Evolutionary conservation across 1,284 basidiomycete species (phyloP).

Genomic region (Spongispora temasekensis): DNA sequence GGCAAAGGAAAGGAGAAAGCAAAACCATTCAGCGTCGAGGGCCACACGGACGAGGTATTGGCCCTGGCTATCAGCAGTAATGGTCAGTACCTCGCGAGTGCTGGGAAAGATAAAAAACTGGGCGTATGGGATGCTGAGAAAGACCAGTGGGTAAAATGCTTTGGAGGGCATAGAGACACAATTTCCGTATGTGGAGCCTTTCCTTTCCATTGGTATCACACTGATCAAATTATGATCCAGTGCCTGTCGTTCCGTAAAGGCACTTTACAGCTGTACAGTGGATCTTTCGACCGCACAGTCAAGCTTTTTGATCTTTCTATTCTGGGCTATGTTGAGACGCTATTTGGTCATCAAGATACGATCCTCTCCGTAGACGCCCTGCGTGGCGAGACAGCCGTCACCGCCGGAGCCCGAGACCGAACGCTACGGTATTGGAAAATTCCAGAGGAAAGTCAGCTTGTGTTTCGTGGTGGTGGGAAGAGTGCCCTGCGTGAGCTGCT

Average conservation of each 20-base stretch:
- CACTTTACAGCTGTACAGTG: constrained; percentile 85
- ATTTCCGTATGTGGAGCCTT: constrained; percentile 66
- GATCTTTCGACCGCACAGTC: constrained; percentile 89
- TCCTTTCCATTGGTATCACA: background rate
- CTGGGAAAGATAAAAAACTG: constrained; percentile 79
- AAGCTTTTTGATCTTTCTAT: constrained; percentile 75
- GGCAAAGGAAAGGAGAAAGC: constrained; percentile 51
- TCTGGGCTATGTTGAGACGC: constrained; percentile 92
- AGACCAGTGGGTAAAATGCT: constrained; percentile 73
- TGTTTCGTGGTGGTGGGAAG: constrained; percentile 90
- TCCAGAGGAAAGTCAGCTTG: constrained; percentile 92
- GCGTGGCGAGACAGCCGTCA: constrained; percentile 83
- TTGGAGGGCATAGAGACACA: constrained; percentile 84
- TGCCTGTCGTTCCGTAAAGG: constrained; percentile 81
- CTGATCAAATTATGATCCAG: constrained; percentile 37
- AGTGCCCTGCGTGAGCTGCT: constrained; percentile 78
- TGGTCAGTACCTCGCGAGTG: constrained; percentile 84
- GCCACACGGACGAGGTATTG: constrained; percentile 88
- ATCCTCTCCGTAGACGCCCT: constrained; percentile 81
- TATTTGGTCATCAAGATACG: constrained; percentile 96
- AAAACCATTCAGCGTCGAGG: constrained; percentile 47
- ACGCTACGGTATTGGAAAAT: constrained; percentile 97
- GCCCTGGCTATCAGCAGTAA: constrained; percentile 84
- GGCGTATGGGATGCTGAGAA: constrained; percentile 83
- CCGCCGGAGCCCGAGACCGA: constrained; percentile 88